Evolutionary conservation across 139 green algal genomes (phyloP).

Genomic region (Trebouxia sp.): DNA sequence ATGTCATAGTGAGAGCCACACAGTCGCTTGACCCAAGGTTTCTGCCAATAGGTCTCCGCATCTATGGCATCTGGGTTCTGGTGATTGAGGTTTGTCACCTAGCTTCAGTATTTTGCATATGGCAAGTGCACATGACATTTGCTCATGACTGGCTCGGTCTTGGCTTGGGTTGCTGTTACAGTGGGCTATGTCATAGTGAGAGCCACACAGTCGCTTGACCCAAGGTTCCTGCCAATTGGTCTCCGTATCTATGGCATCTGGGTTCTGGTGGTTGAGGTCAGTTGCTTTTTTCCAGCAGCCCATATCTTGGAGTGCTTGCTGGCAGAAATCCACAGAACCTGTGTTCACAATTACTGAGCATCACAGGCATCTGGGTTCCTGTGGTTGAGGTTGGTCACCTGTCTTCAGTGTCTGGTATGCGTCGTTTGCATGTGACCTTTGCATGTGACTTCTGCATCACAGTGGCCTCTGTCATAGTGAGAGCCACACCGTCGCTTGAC

Average conservation of each 20-base stretch:
- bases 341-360: no score
- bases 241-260: neutral
- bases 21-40: neutral
- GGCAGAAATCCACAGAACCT: no score
- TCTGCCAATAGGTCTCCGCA: neutral
- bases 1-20: constrained; percentile 17
- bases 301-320: no score
- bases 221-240: neutral
- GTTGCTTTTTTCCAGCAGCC: no score
- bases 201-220: neutral
- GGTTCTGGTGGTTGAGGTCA: neutral
- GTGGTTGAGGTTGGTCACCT: no score
- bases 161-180: constrained; percentile 2
- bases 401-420: no score
- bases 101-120: no score
- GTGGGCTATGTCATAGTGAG: constrained; percentile 17
- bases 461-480: constrained; percentile 4
- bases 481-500: neutral
- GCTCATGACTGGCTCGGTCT: neutral
- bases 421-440: no score
- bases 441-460: neutral
- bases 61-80: neutral
- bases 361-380: no score
- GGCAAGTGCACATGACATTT: no score
- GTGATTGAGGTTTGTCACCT: constrained; percentile 20